A percentile compares a stretch with the other conserved stretches of the same genome.
phyloP scores from a whole-genome alignment of 2,329 filamentous ascomycete species.

The Stagonosporopsis vannaccii region DNA sequence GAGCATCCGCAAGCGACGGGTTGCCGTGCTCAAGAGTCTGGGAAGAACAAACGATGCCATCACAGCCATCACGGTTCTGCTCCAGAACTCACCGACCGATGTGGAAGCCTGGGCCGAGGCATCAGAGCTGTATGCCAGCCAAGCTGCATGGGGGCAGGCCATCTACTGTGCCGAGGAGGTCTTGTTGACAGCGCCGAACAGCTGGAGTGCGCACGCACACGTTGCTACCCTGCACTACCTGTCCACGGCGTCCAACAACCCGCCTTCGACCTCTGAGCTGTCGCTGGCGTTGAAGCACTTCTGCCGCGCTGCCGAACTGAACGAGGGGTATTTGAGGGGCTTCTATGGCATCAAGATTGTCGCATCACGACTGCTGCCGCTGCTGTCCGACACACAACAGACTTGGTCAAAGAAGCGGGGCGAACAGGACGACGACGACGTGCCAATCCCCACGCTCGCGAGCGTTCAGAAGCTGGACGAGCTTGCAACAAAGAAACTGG shows the following conservation, averaged over 20 bases:
- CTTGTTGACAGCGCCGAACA: constrained; percentile 83
- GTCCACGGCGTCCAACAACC: constrained; percentile 52
- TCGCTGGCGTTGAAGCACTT: constrained; percentile 83
- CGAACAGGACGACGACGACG: constrained; percentile 48
- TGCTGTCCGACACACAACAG: constrained; percentile 41
- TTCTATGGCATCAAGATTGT: constrained; percentile 91
- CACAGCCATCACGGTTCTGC: constrained; percentile 72
- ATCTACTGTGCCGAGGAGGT: constrained; percentile 92
- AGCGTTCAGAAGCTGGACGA: constrained; percentile 74
- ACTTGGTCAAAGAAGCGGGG: constrained; percentile 32
- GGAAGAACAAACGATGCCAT: constrained; percentile 76
- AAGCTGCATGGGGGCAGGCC: constrained; percentile 81
- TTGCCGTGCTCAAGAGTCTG: constrained; percentile 79
- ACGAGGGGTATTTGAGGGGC: constrained; percentile 88
- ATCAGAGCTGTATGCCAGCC: constrained; percentile 81
- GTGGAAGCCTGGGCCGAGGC: constrained; percentile 93
- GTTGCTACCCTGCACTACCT: constrained; percentile 85
- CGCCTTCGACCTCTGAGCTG: constrained; percentile 55
- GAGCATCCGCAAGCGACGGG: constrained; percentile 82
- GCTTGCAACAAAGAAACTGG: constrained; percentile 74
- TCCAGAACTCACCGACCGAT: constrained; percentile 88
- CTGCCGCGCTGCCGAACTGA: constrained; percentile 89
- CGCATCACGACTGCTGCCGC: constrained; percentile 46
- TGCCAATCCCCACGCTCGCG: constrained; percentile 61
- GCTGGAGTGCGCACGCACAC: constrained; percentile 94